Base-by-base conservation (phyloP, 805 yeast species). In the Ogataea chonburiensis region DNA sequence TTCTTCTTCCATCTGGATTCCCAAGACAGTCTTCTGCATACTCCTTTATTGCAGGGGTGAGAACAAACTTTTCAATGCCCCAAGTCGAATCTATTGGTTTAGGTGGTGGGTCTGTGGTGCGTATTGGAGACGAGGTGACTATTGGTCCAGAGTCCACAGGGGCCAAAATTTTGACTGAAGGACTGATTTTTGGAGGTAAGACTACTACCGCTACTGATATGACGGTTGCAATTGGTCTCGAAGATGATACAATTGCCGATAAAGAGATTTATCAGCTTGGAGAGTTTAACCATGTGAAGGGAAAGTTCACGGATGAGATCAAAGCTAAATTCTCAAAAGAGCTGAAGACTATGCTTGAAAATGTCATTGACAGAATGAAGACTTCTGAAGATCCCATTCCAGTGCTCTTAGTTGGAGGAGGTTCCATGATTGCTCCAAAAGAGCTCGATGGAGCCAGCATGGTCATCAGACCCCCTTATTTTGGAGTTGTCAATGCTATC, bases 351-450 rank as follows among this genome's bases (percentile, higher is more conserved):
- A 62, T 55, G 49, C 44, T 68, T 3, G 73, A 67, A 38, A 40
- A 22, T 8, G 61, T 66, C 5, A 61, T 71, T 34, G 76, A 71
- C 46, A 43, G 63, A 24, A 67, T 70, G 65, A 67, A 65, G 45
- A 68, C 73, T 2, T 57, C 58, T 17, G 67, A 69, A 3, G 71
- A 65, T 5, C 45, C 42, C n/a, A 45, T 69, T 6, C 67, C 71
- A 0, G 69, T 70, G 1, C 32, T 71, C 7, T 49, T 66, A 5
- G 75, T 71, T 25, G 75, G 75, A 24, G 75, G 76, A 26, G 75
- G 75, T 5, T 69, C 75, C 2, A 59, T 71, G 39, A 64, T 71
- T 34, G 63, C 63, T 8, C 67, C 70, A 4, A 42, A 47, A 9
- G 27, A 24, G 7, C 32, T 46, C 7, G 58, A 61, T n/a, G 73